Conservation (phyloP, 1,284 basidiomycete genomes). For the Caloboletus inedulis region DNA sequence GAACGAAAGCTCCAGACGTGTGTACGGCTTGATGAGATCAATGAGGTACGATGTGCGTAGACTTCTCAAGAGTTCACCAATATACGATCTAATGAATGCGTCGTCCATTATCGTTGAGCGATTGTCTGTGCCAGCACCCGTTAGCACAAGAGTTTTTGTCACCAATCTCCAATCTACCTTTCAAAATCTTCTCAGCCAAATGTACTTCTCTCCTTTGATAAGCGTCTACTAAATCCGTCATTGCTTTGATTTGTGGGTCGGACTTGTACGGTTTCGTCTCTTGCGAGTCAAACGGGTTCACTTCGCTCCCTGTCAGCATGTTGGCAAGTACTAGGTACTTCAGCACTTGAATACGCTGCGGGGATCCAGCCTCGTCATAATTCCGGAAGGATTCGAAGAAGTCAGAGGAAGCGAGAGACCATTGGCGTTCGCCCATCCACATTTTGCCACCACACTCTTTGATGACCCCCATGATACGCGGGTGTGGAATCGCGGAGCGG, state of each 20-base stretch:
- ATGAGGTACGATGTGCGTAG: slow-evolving; percentile 95
- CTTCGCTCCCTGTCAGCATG: slow-evolving; percentile 97
- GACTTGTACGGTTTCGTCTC: slow-evolving; percentile 99
- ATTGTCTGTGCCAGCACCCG: slow-evolving; percentile 60
- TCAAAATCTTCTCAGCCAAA: slow-evolving; percentile 90
- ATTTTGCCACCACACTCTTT: slow-evolving; percentile 99
- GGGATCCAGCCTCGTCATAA: slow-evolving; percentile 97
- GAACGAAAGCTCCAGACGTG: slow-evolving; percentile 87
- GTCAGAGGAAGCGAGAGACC: slow-evolving; percentile 95
- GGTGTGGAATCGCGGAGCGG: slow-evolving; percentile 96
- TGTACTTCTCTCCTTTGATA: slow-evolving; percentile 97
- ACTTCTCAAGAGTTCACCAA: slow-evolving; percentile 91
- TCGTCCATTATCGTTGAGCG: slow-evolving; percentile 94
- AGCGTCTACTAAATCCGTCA: slow-evolving; percentile 95
- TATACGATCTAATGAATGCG: slow-evolving; percentile 88
- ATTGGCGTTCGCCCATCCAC: slow-evolving; percentile 99
- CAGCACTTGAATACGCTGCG: slow-evolving; percentile 94
- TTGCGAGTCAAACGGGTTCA: slow-evolving; percentile 99
- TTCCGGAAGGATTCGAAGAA: slow-evolving; percentile 99
- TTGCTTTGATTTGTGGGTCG: slow-evolving; percentile 94
- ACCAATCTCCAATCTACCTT: slow-evolving; percentile 52
- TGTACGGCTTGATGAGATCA: slow-evolving; percentile 97
- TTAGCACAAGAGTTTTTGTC: not conserved
- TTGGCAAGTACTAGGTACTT: slow-evolving; percentile 98
- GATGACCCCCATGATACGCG: slow-evolving; percentile 98